Evolutionary conservation across 495 filamentous ascomycete genomes (phyloP), one percentile per base, ranked within the genome.

Genomic region (Lasiosphaeris hirsuta): DNA sequence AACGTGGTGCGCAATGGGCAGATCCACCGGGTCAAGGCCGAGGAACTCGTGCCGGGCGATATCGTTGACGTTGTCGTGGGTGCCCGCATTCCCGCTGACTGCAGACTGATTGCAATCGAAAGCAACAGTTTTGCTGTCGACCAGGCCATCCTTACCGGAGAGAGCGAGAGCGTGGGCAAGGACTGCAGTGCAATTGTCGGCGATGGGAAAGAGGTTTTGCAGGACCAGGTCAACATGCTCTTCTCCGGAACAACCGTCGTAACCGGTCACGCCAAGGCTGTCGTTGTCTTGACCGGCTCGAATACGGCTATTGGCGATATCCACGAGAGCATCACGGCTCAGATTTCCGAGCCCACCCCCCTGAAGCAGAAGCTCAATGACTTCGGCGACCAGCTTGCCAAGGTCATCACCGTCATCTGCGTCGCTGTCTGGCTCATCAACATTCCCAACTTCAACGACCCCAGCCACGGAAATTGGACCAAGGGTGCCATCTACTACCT

Each of bases 401-500:
- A 97, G 77, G 95, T 97, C 51, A 99, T 99, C 60, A 96, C 91
- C 5, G 85, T 92, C 56, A 99, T 99, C 64, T 99, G 95, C 73
- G 73, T 97, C 59, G 73, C 96, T 45, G 95, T 99, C 54, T 99
- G 95, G 95, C 76, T 97, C 45, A 99, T 99, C 80, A 99, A 99
- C 76, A 88, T 96, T 59, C 86, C 87, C 58, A 89, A 99, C 74
- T 99, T 99, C 81, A 92, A 85, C 67, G 95, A 99, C 68, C 90
- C 90, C 17, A 84, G 88, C 51, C 92, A 96, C 69, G 92, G 92
- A 56, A 88, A 87, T 65, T 97, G 92, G 92, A 86, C 91, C 48
- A 97, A 97, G 78, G 95, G 95, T 56, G 95, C 95, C 50, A 97
- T 99, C 63, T 99, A 99, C 80, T 99, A 99, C 73, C 83, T 99